phyloP scores from a whole-genome alignment of 2,329 filamentous ascomycete genomes.

The Allantophomopsis lycopodina region DNA sequence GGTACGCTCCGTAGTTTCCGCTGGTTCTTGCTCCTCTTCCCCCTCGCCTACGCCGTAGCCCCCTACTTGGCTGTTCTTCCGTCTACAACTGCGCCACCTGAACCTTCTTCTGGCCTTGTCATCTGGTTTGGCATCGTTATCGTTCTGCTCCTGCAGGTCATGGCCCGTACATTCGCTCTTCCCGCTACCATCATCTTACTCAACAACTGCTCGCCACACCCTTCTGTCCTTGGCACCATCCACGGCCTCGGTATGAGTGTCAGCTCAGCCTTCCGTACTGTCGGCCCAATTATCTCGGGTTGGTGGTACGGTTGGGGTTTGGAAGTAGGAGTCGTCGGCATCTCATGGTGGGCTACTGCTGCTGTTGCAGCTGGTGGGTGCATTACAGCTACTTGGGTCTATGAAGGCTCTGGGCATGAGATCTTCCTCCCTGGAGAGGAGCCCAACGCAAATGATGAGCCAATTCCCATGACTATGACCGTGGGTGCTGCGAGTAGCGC shows the following conservation, averaged over 20 bases:
- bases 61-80: conserved; percentile 46
- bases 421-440: conserved; percentile 33
- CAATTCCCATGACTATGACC: too few species aligned
- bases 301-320: conserved; percentile 39
- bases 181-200: conserved; percentile 44
- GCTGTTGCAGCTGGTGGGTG: conserved; percentile 41
- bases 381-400: conserved; percentile 42
- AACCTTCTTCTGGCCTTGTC: conserved; percentile 27
- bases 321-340: conserved; percentile 36
- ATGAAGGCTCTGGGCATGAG: conserved; percentile 51
- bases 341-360: conserved; percentile 40
- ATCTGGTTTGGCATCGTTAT: conserved; percentile 40
- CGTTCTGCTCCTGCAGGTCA: conserved; percentile 40
- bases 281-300: conserved; percentile 39
- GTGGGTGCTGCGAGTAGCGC: too few species aligned
- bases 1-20: conserved; percentile 56
- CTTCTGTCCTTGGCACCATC: conserved; percentile 39
- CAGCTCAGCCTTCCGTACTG: conserved; percentile 34
- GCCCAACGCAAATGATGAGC: too few species aligned
- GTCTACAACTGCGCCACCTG: conserved; percentile 17
- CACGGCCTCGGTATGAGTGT: conserved; percentile 44
- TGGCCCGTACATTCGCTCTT: conserved; percentile 43
- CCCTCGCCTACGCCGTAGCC: conserved; percentile 51
- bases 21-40: conserved; percentile 51
- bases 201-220: conserved; percentile 45